phyloP scores from a whole-genome alignment of 2,329 filamentous ascomycete genomes.

The Trichoderma polysporum region DNA sequence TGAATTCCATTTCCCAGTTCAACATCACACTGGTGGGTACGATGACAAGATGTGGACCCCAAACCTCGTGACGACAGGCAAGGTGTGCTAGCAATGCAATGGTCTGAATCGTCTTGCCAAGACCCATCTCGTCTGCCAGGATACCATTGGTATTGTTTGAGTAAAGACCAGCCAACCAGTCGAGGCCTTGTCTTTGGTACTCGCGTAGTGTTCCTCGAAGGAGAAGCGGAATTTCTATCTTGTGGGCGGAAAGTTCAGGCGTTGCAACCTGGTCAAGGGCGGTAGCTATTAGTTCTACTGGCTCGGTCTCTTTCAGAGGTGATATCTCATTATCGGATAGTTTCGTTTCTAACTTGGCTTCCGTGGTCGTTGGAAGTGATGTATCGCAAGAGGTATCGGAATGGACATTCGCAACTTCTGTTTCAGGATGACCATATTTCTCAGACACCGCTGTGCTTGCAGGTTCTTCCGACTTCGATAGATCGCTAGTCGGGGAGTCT shows the following conservation, averaged over 20 bases:
- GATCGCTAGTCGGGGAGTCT: not conserved
- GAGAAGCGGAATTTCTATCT: conserved; percentile 76
- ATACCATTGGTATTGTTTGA: conserved; percentile 93
- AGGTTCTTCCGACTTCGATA: conserved; percentile 2
- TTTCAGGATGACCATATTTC: conserved; percentile 42
- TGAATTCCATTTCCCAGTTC: conserved; percentile 99
- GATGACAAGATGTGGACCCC: conserved; percentile 94
- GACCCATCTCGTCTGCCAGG: conserved; percentile 95
- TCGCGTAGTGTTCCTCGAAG: conserved; percentile 86
- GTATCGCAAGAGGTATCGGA: conserved; percentile 38
- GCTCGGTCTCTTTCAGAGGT: conserved; percentile 24
- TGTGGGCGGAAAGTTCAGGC: conserved; percentile 41
- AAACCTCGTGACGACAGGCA: conserved; percentile 84
- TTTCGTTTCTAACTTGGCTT: conserved; percentile 45
- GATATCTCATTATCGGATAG: not conserved
- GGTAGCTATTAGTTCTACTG: conserved; percentile 30
- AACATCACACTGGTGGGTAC: conserved; percentile 98
- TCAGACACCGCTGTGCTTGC: not conserved
- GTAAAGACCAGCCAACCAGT: conserved; percentile 94
- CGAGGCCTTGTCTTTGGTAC: conserved; percentile 94
- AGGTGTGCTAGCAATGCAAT: conserved; percentile 92
- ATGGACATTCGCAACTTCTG: conserved; percentile 44
- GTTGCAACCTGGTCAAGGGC: conserved; percentile 37
- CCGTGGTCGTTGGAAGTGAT: conserved; percentile 33
- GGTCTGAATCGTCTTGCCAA: conserved; percentile 97